Evolutionary conservation across 768 basidiomycete species (phyloP).

Genomic region (Clavulina sp.): DNA sequence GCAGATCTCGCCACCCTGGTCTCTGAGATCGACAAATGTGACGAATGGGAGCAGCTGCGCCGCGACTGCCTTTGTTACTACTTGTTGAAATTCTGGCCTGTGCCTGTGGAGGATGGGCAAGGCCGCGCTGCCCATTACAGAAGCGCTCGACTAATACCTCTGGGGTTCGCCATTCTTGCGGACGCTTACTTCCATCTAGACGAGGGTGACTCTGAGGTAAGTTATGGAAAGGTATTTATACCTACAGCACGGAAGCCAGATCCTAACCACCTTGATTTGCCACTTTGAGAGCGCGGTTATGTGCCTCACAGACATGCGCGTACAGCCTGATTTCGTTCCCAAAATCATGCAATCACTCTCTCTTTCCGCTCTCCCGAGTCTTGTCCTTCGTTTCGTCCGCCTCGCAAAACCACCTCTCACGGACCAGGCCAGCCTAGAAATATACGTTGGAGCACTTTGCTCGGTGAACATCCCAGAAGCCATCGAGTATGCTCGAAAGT

Average conservation of each 20-base stretch:
- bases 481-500: slow-evolving; percentile 59
- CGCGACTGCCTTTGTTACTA: slow-evolving; percentile 48
- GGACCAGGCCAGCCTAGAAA: slow-evolving; percentile 50
- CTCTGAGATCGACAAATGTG: slow-evolving; percentile 31
- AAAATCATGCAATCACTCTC: slow-evolving; percentile 59
- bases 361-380: slow-evolving; percentile 26
- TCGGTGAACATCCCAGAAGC: slow-evolving; percentile 42
- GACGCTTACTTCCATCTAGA: slow-evolving; percentile 79
- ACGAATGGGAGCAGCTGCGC: slow-evolving; percentile 59
- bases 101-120: too few relatives aligned
- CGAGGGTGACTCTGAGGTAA: slow-evolving; percentile 42
- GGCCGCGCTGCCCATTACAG: slow-evolving; percentile 35
- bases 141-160: slow-evolving; percentile 44
- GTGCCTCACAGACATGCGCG: slow-evolving; percentile 51
- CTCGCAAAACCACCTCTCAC: slow-evolving; percentile 55
- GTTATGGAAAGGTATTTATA: slow-evolving; percentile 17
- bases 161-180: slow-evolving; percentile 57
- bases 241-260: background rate
- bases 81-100: slow-evolving; percentile 59
- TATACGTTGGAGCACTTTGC: slow-evolving; percentile 51
- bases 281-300: slow-evolving; percentile 45
- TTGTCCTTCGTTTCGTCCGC: slow-evolving; percentile 57
- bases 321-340: slow-evolving; percentile 60
- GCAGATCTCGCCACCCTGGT: background rate
- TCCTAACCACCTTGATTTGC: too few relatives aligned